Base-by-base conservation (phyloP, 192 early-diverging fungal species). In the Entrophospora sp. region DNA sequence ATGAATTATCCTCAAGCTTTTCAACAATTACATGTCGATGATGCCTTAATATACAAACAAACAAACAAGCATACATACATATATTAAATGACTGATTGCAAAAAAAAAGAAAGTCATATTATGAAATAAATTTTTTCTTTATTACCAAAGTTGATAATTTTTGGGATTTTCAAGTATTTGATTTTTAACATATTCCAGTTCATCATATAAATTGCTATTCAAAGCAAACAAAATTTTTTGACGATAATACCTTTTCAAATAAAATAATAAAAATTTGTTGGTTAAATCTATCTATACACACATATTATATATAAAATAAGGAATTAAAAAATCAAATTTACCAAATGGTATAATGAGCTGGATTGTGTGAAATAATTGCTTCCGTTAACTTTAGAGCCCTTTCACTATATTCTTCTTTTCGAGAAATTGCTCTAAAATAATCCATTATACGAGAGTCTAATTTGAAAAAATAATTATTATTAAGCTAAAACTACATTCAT, bases 291-390 rank as follows among this genome's bases (percentile, higher is more conserved):
- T 36, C 14, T n/a, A n/a, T n/a, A n/a, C n/a, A n/a, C n/a, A n/a
- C n/a, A n/a, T n/a, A n/a, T n/a, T n/a, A n/a, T n/a, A 49, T 30
- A 18, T 25, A 61, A 8, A 0, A 25, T 3, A 16, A 25, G 22
- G 18, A 14, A 14, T 53, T 46, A 48, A 30, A 38, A 10, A 36
- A n/a, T n/a, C n/a, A n/a, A n/a, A n/a, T 73, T 3, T 76, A 89
- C 97, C 97, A 99, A 14, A 92, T 85, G 27, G 91, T 93, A 72
- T 98, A 99, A 80, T 98, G 95, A 1, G 89, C 88, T 8, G 97
- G 89, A 72, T 95, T 97, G 52, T 85, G 65, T 22, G 83, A 70
- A 52, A 99, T 86, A 48, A 97, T 91, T 30, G 79, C 77, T 56
- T 77, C 76, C 1, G 93, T 96, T 52, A 99, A 76, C 7, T 85